Percentiles rank a stretch among this genome's conserved stretches.
phyloP scores from a whole-genome alignment of 2,329 filamentous ascomycete genomes.

The Epichloe sibirici region DNA sequence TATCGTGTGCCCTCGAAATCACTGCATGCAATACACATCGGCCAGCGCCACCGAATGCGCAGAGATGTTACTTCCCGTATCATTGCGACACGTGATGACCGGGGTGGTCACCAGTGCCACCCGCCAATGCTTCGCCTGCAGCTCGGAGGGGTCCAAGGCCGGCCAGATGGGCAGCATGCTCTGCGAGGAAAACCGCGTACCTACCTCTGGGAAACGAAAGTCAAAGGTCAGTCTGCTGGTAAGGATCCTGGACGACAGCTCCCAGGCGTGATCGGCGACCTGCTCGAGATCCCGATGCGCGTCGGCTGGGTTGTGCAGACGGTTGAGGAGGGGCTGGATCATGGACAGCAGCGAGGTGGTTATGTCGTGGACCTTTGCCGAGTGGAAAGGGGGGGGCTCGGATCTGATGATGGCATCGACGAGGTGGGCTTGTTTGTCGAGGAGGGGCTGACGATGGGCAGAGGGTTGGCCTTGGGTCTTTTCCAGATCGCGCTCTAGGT shows the following conservation, averaged over 20 bases:
- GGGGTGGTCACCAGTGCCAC: slow-evolving; percentile 43
- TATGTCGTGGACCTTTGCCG: slow-evolving; percentile 28
- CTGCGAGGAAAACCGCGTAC: slow-evolving; percentile 34
- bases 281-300: slow-evolving; percentile 30
- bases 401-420: slow-evolving; percentile 26
- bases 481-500: slow-evolving; percentile 25
- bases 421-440: slow-evolving; percentile 24
- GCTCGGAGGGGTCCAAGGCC: slow-evolving; percentile 24
- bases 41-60: slow-evolving; percentile 32
- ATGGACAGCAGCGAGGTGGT: slow-evolving; percentile 25
- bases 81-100: slow-evolving; percentile 40
- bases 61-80: slow-evolving; percentile 32
- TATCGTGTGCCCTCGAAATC: background rate
- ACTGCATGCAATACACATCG: slow-evolving; percentile 38
- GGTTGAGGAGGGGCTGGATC: slow-evolving; percentile 28
- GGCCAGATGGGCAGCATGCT: slow-evolving; percentile 36
- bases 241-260: slow-evolving; percentile 35
- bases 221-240: slow-evolving; percentile 31
- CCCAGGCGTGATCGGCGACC: slow-evolving; percentile 30
- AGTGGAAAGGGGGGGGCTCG: slow-evolving; percentile 20
- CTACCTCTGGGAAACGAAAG: slow-evolving; percentile 38
- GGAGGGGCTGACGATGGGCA: slow-evolving; percentile 25
- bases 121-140: slow-evolving; percentile 39
- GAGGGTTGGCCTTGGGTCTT: slow-evolving; percentile 24
- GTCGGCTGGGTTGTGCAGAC: slow-evolving; percentile 18